Base-by-base conservation (phyloP, 495 filamentous ascomycete genomes). In the Tuber brumale region DNA sequence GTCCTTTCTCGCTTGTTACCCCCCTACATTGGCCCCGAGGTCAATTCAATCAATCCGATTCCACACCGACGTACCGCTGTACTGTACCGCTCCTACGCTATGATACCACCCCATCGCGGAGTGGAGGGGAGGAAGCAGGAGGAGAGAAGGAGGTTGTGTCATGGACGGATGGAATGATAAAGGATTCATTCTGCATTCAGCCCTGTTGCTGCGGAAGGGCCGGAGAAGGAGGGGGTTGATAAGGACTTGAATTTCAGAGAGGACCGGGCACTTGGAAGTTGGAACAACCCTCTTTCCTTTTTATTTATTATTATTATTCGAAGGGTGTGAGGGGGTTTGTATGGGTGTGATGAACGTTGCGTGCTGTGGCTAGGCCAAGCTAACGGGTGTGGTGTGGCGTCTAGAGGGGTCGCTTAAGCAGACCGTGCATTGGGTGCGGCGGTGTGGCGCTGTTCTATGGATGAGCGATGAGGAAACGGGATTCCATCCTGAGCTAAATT, bases 251-350 rank as follows among this genome's bases (percentile, higher is more conserved):
- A 35, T 12, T 35, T 10, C 57, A 31, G 57, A 61, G 12, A 31
- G 57, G 57, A 66, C 27, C 16, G 14, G 27, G 57, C 57, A 8
- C 57, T n/a, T 27, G 57, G 57, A 66, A 8, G 27, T n/a, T 27
- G 57, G 57, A 66, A 66, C n/a, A 35, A 12, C 16, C 18, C 57
- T 35, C 27, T 66, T 9, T 21, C 18, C 21, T 5, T 21, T 19
- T 48, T 18, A 21, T 3, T 48, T 21, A 23, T 8, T 48, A 23
- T 48, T 23, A 27, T 57, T 66, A 35, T 66, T 66, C 18, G 27
- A 66, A 66, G 57, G 57, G 27, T 66, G 57, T 66, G 57, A 66
- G 57, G 57, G 57, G 57, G 27, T 66, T 66, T 66, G 27, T 66
- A 35, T 35, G 57, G 57, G 27, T 66, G 57, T 66, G 57, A 16